phyloP scores from a whole-genome alignment of 352 stramenopile genomes.

The Pythium sukuiense region DNA sequence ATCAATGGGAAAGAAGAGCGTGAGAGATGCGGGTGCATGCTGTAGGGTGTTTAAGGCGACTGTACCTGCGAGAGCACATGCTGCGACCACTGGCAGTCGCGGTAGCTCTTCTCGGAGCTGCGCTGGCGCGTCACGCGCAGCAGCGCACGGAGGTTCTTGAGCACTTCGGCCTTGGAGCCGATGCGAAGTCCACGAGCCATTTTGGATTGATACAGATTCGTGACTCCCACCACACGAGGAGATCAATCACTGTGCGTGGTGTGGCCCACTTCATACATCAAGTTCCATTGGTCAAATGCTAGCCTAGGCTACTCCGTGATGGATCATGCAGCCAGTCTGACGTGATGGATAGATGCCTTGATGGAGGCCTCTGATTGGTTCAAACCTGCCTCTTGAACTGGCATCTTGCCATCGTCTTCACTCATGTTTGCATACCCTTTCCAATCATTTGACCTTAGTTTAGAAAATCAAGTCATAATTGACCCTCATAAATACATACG shows the following conservation, averaged over 20 bases:
- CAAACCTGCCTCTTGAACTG: conserved; percentile 12
- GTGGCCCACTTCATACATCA: background rate
- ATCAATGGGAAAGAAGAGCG: conserved; percentile 2
- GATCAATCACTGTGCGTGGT: background rate
- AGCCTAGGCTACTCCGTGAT: background rate
- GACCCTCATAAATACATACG: background rate
- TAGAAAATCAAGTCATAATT: background rate
- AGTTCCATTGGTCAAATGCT: background rate
- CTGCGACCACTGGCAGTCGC: conserved; percentile 69
- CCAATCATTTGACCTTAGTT: background rate
- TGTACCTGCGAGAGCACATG: conserved; percentile 70
- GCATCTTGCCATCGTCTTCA: conserved; percentile 1
- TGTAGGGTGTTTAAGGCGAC: conserved; percentile 2
- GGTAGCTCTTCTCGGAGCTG: conserved; percentile 45
- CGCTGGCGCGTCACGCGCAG: conserved; percentile 65
- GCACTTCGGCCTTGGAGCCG: conserved; percentile 76
- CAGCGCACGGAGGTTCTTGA: conserved; percentile 76
- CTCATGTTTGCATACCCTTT: background rate
- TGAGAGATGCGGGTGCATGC: background rate
- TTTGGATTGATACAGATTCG: background rate
- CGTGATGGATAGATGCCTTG: background rate
- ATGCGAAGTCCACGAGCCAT: conserved; percentile 77
- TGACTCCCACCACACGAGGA: background rate
- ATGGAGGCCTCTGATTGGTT: background rate
- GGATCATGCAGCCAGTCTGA: background rate